Percentiles rank a stretch among this genome's conserved stretches.
Evolutionary conservation across 352 stramenopile genomes (phyloP).

Genomic region (Phytophthora litchii): DNA sequence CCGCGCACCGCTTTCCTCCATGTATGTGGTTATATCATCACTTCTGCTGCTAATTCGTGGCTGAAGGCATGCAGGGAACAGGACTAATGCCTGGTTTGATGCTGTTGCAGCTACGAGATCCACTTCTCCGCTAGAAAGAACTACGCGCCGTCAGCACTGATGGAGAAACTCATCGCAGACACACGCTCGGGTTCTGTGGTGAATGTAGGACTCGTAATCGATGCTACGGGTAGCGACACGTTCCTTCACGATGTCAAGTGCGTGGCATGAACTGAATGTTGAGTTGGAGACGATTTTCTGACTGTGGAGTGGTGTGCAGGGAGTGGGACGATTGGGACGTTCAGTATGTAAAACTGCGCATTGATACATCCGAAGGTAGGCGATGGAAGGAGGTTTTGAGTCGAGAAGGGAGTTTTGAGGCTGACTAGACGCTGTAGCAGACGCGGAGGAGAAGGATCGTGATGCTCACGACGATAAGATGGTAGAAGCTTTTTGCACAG

Average conservation of each 20-base stretch:
- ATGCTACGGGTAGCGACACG: constrained; percentile 69
- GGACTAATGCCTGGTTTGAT: constrained; percentile 9
- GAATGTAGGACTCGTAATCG: constrained; percentile 80
- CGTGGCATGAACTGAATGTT: constrained; percentile 21
- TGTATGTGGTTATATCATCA: constrained; percentile 44
- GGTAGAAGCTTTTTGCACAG: constrained; percentile 62
- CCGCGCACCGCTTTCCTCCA: constrained; percentile 75
- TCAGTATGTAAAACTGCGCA: constrained; percentile 73
- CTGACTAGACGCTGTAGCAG: constrained; percentile 20
- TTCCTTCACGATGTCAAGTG: constrained; percentile 84
- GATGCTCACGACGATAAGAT: constrained; percentile 58
- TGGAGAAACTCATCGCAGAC: constrained; percentile 83
- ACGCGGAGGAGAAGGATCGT: constrained; percentile 39
- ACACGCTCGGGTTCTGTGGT: constrained; percentile 62
- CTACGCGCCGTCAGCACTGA: constrained; percentile 71
- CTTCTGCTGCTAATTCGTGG: neutral
- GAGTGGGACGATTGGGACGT: constrained; percentile 92
- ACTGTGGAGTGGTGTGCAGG: constrained; percentile 34
- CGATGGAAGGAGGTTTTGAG: neutral
- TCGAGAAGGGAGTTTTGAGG: neutral
- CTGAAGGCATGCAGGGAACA: neutral
- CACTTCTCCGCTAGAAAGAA: constrained; percentile 67
- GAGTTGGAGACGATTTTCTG: neutral
- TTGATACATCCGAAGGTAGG: constrained; percentile 46
- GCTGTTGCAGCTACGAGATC: constrained; percentile 74